phyloP scores from a whole-genome alignment of 208 protist species.

The Leishmania major region DNA sequence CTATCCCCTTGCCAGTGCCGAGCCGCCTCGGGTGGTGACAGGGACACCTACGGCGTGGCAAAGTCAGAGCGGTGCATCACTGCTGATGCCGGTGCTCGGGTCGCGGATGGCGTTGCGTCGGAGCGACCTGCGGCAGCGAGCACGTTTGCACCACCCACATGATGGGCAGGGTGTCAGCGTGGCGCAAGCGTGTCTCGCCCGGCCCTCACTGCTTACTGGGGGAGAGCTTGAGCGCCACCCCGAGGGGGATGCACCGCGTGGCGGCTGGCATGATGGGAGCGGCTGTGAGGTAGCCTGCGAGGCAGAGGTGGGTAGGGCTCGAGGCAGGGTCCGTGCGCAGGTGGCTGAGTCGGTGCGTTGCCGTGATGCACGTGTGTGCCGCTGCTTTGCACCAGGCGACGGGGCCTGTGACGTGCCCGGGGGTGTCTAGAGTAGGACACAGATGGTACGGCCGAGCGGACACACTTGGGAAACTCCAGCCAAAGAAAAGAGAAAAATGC shows the following conservation, averaged over 20 bases:
- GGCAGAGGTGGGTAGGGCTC: not conserved
- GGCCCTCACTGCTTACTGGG: not conserved
- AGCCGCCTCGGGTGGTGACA: not conserved
- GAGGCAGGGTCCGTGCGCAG: not conserved
- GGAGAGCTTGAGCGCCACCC: not conserved
- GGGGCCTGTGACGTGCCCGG: not conserved
- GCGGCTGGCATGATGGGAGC: not conserved
- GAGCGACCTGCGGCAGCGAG: not conserved
- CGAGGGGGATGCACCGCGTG: not conserved
- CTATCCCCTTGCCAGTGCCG: not conserved
- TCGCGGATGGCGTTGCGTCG: not conserved
- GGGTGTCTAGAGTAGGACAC: not conserved
- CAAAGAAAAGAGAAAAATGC: not conserved
- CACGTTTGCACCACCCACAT: not conserved
- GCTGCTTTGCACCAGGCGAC: not conserved
- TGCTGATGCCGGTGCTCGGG: not conserved
- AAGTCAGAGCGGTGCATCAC: not conserved
- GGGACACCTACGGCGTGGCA: not conserved
- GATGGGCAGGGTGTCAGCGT: not conserved
- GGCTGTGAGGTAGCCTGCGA: not conserved
- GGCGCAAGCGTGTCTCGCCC: not conserved
- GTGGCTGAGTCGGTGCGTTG: not conserved
- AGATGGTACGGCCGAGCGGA: not conserved
- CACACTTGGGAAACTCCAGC: not conserved
- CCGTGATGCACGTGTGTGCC: not conserved